Evolutionary conservation across 495 filamentous ascomycete species (phyloP), one percentile per base, ranked within the genome.

Genomic region (Pyronema domesticum): DNA sequence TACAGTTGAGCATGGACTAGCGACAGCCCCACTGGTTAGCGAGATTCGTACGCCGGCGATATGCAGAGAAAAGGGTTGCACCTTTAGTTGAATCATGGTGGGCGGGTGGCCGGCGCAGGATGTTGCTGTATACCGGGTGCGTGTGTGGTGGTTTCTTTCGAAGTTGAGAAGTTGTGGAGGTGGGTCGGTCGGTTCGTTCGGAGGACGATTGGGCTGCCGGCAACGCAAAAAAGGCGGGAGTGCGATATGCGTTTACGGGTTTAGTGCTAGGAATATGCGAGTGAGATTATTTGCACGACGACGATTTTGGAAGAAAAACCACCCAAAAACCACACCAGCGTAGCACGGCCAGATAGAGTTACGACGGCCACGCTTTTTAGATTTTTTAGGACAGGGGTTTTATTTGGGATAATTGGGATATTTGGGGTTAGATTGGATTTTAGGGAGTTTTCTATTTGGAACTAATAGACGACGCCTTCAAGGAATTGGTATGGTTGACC

Each of bases 1-100:
- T 95, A 80, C 93, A 96, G 68, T 87, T 95, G 58, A 96, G 76
- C 82, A 99, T 84, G 70, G 89, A 85, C 93, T 99, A 67, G 23
- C 23, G 33, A 30, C 34, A 19, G 39, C 13, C 39, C 13, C 4
- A n/a, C 55, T 54, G 30, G 37, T 18, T 30, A 36, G 61, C 60
- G 34, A 67, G 62, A 8, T n/a, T 19, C 11, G 35, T 23, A 13
- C 7, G 36, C 23, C 23, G 47, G 47, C 14, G 23, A 50, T 30
- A 37, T 50, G 47, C 14, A 35, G 13, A 9, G 47, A 15, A 18
- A 23, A 48, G 23, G 23, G 23, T 30, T 30, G 46, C 63, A 91
- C 91, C 86, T 98, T 98, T 73, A 98, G 74, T 77, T 96, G 91
- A 68, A 98, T 94, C 91, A 98, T 98, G 67, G 68, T 42, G 17